Evolutionary conservation across 495 filamentous ascomycete genomes (phyloP), one percentile per base, ranked within the genome.

Genomic region (Lichina pygmaea): DNA sequence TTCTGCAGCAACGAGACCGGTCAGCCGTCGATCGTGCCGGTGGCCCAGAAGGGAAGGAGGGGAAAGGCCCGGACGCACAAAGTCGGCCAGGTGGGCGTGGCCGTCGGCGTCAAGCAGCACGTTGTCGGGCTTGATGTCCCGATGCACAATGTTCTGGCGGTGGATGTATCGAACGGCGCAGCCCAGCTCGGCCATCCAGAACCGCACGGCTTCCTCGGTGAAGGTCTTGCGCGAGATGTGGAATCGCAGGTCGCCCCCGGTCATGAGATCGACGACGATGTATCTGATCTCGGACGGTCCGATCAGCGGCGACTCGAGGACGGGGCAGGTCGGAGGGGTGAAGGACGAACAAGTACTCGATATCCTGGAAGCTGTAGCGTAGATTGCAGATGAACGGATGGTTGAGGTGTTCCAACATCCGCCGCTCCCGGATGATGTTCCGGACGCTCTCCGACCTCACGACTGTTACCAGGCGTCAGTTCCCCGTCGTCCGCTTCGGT

Each of bases 371-470:
- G 65, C 85, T 93, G 62, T 95, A 97, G 45, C 89, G 78, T 65
- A 97, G 68, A 59, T 97, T 97, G 67, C 89, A 97, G 48, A 97
- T 77, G 62, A 97, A 95, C 33, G 86, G 81, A 57, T 97, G 89
- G 57, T 93, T 93, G 54, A 97, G 68, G 58, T 94, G 84, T 59
- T 95, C 84, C 55, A 97, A 75, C 89, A 97, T 97, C 55, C 84
- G 70, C 48, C 89, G 73, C 65, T 97, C 89, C 51, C 91, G 76
- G 53, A 97, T 92, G 49, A 97, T 95, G 57, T 97, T 97, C 46
- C 85, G 75, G 49, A 97, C 89, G 54, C 86, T 95, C 60, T 95
- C 89, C 51, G 84, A 93, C 44, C 86, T 82, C 44, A 97, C 86
- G 52, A 97, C 86, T 93, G 55, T 40, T 41, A 34, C 47, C 34